Conservation (phyloP, 2,329 filamentous ascomycete species). For the Pestalotiopsis fici region DNA sequence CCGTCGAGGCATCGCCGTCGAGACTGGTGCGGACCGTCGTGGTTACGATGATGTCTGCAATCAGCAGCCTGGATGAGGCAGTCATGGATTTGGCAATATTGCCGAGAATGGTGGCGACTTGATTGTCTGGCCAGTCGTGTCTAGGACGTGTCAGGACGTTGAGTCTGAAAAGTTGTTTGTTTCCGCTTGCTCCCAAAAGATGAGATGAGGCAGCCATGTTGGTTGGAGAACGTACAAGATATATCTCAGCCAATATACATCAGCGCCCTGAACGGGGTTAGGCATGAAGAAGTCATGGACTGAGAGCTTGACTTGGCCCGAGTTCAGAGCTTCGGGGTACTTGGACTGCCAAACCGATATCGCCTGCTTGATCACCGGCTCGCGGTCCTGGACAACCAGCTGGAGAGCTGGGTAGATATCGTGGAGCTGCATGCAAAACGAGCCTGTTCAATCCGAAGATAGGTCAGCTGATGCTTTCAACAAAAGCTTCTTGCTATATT, state of each 20-base stretch:
- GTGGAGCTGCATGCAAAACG: background rate
- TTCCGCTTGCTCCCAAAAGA: background rate
- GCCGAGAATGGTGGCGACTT: background rate
- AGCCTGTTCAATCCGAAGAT: background rate
- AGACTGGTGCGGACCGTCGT: conserved; percentile 14
- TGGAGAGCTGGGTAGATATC: background rate
- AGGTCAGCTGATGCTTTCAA: too few species aligned
- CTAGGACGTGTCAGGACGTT: background rate
- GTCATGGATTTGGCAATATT: conserved; percentile 8
- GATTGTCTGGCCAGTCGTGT: conserved; percentile 13
- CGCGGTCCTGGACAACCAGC: background rate
- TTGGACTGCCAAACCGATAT: conserved; percentile 16
- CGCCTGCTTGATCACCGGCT: conserved; percentile 13
- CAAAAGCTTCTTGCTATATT: too few species aligned
- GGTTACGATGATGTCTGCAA: conserved; percentile 18
- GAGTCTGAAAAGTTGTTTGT: background rate
- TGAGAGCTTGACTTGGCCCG: conserved; percentile 19
- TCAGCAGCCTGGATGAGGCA: conserved; percentile 12
- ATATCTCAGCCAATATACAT: conserved; percentile 25
- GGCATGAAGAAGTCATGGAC: conserved; percentile 27
- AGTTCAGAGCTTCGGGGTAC: conserved; percentile 17
- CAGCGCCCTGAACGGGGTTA: conserved; percentile 25
- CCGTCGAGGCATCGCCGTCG: conserved; percentile 9
- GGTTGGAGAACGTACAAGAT: conserved; percentile 7
- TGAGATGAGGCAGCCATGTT: too few species aligned